These are phyloP conservation scores for Phytophthora tubulina DNA, from an alignment of 352 stramenopile species.

Conservation along the genomic window DNA sequence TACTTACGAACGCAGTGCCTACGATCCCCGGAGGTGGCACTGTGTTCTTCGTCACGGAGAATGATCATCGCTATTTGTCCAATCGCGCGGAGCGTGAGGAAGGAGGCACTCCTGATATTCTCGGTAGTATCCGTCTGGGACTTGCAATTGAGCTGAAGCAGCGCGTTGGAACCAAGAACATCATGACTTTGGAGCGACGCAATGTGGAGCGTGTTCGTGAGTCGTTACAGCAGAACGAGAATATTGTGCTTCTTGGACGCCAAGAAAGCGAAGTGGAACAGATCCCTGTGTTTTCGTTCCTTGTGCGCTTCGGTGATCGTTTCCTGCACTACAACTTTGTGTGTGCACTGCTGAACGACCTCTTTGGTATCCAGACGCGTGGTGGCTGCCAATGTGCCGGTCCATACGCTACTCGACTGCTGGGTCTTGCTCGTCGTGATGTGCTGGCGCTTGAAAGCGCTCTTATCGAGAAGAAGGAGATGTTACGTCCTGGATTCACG, in stretches of 20 bases:
- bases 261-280: conserved; percentile 50
- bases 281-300: conserved; percentile 96
- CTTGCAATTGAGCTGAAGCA: conserved; percentile 95
- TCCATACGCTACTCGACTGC: conserved; percentile 93
- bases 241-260: conserved; percentile 91
- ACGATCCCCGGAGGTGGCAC: conserved; percentile 62
- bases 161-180: conserved; percentile 60
- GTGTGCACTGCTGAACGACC: conserved; percentile 97
- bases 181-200: conserved; percentile 61
- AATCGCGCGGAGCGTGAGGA: conserved; percentile 93
- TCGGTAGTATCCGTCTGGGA: conserved; percentile 94
- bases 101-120: conserved; percentile 96
- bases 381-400: conserved; percentile 91
- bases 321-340: conserved; percentile 99
- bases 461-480: conserved; percentile 93
- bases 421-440: conserved; percentile 87
- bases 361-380: conserved; percentile 95
- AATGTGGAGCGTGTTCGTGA: conserved; percentile 56
- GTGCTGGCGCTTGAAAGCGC: conserved; percentile 85
- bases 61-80: conserved; percentile 77
- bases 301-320: conserved; percentile 87
- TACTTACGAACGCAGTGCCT: conserved; percentile 74
- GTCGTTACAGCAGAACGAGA: conserved; percentile 56
- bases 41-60: conserved; percentile 74
- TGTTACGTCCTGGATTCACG: conserved; percentile 96